These are phyloP conservation scores for Abelmoschus esculentus DNA, from an alignment of 345 rosid species.

Conservation along the genomic window DNA sequence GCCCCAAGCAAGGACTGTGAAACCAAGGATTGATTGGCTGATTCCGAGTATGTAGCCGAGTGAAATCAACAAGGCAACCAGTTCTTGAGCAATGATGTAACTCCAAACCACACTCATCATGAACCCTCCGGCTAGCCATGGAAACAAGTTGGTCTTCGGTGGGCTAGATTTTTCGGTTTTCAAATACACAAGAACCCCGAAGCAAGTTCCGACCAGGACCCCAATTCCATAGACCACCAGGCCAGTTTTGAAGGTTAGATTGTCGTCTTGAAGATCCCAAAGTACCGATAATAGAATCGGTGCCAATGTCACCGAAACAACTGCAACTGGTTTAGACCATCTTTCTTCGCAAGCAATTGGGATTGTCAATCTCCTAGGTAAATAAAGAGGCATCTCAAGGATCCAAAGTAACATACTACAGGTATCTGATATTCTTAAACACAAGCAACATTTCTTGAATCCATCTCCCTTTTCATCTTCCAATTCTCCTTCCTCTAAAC, in stretches of 20 bases:
- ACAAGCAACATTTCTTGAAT: constrained; percentile 18
- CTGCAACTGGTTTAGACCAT: constrained; percentile 76
- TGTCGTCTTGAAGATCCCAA: constrained; percentile 32
- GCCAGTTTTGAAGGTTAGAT: constrained; percentile 10
- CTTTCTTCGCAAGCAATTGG: constrained; percentile 52
- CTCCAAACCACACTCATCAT: constrained; percentile 86
- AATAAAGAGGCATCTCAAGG: constrained; percentile 56
- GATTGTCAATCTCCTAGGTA: constrained; percentile 81
- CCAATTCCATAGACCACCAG: constrained; percentile 44
- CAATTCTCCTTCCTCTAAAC: constrained; percentile 19
- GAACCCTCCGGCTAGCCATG: constrained; percentile 85
- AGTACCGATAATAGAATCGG: constrained; percentile 55
- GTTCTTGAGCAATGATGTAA: constrained; percentile 74
- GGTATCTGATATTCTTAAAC: constrained; percentile 19
- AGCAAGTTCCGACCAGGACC: constrained; percentile 27
- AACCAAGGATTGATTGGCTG: constrained; percentile 65
- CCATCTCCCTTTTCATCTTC: constrained; percentile 15
- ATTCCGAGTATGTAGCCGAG: constrained; percentile 57
- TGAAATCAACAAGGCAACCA: constrained; percentile 67
- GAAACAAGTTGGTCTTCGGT: constrained; percentile 47
- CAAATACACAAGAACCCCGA: constrained; percentile 45
- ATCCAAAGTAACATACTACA: constrained; percentile 24
- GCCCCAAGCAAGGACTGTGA: constrained; percentile 93
- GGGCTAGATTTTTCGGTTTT: constrained; percentile 52
- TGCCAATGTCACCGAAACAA: constrained; percentile 55